phyloP scores from a whole-genome alignment of 176 grass and related monocot genomes.

The Rhipidocladum racemiflorum region DNA sequence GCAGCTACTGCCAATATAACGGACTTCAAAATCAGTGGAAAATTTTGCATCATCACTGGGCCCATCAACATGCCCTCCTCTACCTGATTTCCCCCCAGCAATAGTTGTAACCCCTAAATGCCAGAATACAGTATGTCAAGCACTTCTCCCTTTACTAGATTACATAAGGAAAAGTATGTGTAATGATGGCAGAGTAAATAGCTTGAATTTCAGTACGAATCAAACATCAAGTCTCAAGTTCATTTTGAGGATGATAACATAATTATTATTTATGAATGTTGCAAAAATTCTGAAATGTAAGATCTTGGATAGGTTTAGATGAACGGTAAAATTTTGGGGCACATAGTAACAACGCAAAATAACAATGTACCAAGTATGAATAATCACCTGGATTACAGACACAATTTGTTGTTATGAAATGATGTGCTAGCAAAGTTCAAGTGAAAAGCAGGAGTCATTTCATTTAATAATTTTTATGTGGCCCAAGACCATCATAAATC shows the following conservation, averaged over 20 bases:
- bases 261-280: background rate
- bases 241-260: background rate
- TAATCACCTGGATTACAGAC: background rate
- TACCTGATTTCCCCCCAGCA: conserved; percentile 83
- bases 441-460: background rate
- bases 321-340: background rate
- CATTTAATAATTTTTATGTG: background rate
- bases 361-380: background rate
- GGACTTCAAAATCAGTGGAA: conserved; percentile 94
- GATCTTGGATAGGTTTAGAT: background rate
- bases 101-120: conserved; percentile 89
- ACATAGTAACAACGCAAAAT: background rate
- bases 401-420: background rate
- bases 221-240: background rate
- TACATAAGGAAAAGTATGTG: background rate
- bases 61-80: conserved; percentile 83
- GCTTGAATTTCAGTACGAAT: background rate
- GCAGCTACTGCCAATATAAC: conserved; percentile 86
- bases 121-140: conserved; percentile 28
- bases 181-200: background rate
- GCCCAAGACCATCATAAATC: background rate
- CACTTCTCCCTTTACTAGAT: background rate
- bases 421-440: conserved; percentile 5
- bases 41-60: conserved; percentile 89
- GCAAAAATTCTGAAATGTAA: background rate